Percentiles rank a stretch among this genome's conserved stretches.
phyloP scores from a whole-genome alignment of 2,329 filamentous ascomycete genomes.

The Aspergillus aculeatus region DNA sequence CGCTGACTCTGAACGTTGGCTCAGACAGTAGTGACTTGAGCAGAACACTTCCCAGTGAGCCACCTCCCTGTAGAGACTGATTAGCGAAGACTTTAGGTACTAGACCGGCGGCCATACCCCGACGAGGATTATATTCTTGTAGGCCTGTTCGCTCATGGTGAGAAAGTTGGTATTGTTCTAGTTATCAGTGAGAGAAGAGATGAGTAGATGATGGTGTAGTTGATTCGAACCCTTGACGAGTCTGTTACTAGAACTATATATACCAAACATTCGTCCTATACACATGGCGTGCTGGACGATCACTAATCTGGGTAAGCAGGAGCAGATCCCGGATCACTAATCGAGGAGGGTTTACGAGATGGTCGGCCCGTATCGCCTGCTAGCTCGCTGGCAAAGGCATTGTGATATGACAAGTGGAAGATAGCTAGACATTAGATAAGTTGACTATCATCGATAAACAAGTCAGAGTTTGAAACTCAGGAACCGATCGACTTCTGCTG shows the following conservation, averaged over 20 bases:
- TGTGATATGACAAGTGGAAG: too few relatives aligned
- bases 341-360: background rate
- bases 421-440: too few relatives aligned
- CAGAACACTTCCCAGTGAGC: slow-evolving; percentile 4
- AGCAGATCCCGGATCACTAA: background rate
- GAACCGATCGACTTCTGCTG: too few relatives aligned
- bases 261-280: background rate
- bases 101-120: background rate
- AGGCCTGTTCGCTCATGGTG: background rate
- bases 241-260: too few relatives aligned
- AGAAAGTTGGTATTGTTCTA: too few relatives aligned
- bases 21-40: slow-evolving; percentile 6
- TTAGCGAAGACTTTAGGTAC: background rate
- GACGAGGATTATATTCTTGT: slow-evolving; percentile 9
- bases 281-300: background rate
- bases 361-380: background rate
- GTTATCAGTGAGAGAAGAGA: too few relatives aligned
- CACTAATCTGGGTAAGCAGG: background rate
- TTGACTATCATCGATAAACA: too few relatives aligned
- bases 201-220: too few relatives aligned
- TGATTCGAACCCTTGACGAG: too few relatives aligned
- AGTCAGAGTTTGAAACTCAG: too few relatives aligned
- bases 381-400: too few relatives aligned
- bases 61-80: background rate
- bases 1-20: background rate